phyloP scores from a whole-genome alignment of 768 basidiomycete species.

The Clitopilus passeckerianus region DNA sequence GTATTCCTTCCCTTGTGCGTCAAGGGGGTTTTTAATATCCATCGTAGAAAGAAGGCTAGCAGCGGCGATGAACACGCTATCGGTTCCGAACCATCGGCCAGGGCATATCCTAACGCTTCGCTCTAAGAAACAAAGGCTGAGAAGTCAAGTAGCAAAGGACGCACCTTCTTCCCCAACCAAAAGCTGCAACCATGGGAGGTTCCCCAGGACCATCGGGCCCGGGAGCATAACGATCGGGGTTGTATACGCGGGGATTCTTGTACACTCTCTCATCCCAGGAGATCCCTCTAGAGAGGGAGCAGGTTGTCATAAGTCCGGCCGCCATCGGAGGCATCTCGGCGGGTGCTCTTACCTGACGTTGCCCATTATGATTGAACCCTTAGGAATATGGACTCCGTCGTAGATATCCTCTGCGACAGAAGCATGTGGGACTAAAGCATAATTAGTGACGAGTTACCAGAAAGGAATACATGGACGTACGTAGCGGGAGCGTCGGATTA shows the following conservation, averaged over 20 bases:
- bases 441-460: conserved; percentile 11
- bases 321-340: neutral
- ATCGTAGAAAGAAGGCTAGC: conserved; percentile 22
- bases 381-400: conserved; percentile 30
- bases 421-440: conserved; percentile 18
- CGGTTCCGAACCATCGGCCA: conserved; percentile 37
- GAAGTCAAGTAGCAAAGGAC: no score
- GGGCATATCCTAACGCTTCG: conserved; percentile 22
- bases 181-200: conserved; percentile 15
- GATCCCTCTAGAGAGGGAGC: conserved; percentile 16
- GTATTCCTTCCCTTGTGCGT: conserved; percentile 6
- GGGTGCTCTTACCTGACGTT: conserved; percentile 14
- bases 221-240: conserved; percentile 20
- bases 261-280: conserved; percentile 18
- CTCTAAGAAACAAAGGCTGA: no score
- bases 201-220: conserved; percentile 15
- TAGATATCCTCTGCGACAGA: conserved; percentile 21
- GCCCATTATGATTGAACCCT: conserved; percentile 23
- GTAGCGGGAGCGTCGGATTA: conserved; percentile 5
- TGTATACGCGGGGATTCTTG: conserved; percentile 15
- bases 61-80: conserved; percentile 27
- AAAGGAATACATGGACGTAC: neutral
- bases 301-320: neutral
- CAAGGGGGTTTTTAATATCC: conserved; percentile 13
- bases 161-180: conserved; percentile 23